Percentiles rank a stretch among this genome's conserved stretches.
phyloP scores from a whole-genome alignment of 1,284 basidiomycete genomes.

The Trametes pubescens region DNA sequence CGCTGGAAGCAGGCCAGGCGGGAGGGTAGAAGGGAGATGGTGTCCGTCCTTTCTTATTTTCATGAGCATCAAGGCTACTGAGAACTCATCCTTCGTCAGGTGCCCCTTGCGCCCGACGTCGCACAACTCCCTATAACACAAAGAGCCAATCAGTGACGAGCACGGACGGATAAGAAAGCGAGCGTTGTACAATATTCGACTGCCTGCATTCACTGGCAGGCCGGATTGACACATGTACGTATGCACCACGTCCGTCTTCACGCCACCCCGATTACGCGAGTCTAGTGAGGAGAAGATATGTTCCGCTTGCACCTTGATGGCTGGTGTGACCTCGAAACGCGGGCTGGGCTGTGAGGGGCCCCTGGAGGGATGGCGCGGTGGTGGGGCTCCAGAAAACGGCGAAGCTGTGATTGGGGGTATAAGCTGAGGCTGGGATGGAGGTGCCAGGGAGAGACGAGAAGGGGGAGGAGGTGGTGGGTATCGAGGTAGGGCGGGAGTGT shows the following conservation, averaged over 20 bases:
- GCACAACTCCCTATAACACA: constrained; percentile 31
- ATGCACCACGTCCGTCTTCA: constrained; percentile 32
- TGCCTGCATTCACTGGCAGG: constrained; percentile 30
- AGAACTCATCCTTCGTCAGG: constrained; percentile 38
- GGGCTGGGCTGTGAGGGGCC: constrained; percentile 17
- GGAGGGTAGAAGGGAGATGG: constrained; percentile 31
- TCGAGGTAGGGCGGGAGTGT: background rate
- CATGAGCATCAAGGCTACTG: constrained; percentile 36
- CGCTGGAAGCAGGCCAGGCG: constrained; percentile 20
- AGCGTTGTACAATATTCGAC: constrained; percentile 37
- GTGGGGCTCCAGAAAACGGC: constrained; percentile 20
- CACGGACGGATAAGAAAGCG: background rate
- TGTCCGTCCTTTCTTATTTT: constrained; percentile 33
- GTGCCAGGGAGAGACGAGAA: constrained; percentile 12
- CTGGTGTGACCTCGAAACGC: constrained; percentile 32
- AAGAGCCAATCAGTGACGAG: background rate
- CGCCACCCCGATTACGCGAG: constrained; percentile 33
- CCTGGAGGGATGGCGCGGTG: constrained; percentile 25
- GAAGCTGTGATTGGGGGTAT: constrained; percentile 11
- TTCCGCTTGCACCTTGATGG: constrained; percentile 34
- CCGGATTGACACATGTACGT: constrained; percentile 36
- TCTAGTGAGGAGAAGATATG: constrained; percentile 40
- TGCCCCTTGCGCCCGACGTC: constrained; percentile 38
- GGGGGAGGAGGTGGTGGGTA: constrained; percentile 17
- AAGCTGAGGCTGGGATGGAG: background rate